Conservation (phyloP, 2,329 filamentous ascomycete species). For the Exophiala oligosperma region DNA sequence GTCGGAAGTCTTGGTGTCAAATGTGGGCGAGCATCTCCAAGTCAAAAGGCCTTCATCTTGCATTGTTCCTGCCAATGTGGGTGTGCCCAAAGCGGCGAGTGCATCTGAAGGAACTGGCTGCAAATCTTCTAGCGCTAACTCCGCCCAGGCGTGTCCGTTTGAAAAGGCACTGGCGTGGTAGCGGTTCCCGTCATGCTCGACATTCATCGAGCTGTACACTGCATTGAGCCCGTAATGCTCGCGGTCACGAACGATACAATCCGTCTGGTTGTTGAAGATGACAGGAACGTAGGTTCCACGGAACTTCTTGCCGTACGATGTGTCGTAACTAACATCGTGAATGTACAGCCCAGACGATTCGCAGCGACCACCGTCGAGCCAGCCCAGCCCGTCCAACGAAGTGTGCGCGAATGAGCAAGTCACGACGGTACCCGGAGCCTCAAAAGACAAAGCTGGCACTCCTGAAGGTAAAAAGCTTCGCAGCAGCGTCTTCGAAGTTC, state of each 20-base stretch:
- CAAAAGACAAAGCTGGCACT: conserved; percentile 42
- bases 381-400: conserved; percentile 54
- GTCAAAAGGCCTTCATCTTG: conserved; percentile 53
- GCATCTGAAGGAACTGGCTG: background rate
- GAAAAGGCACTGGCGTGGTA: background rate
- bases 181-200: background rate
- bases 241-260: conserved; percentile 60
- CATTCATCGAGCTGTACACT: background rate
- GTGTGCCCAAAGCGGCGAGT: background rate
- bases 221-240: conserved; percentile 43
- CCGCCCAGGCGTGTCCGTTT: background rate
- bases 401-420: conserved; percentile 45
- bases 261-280: conserved; percentile 59
- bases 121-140: background rate
- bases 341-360: conserved; percentile 61
- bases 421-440: conserved; percentile 45
- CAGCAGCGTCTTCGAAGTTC: conserved; percentile 51
- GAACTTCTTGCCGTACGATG: conserved; percentile 48
- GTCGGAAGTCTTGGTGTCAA: conserved; percentile 49
- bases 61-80: conserved; percentile 10
- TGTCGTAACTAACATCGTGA: conserved; percentile 60
- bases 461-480: conserved; percentile 50
- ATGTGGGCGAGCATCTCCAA: conserved; percentile 59
- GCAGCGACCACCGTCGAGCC: conserved; percentile 63
- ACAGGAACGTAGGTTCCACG: conserved; percentile 58